These are phyloP conservation scores for Xylariaceae sp. DNA, from an alignment of 2,329 filamentous ascomycete genomes.

Conservation along the genomic window DNA sequence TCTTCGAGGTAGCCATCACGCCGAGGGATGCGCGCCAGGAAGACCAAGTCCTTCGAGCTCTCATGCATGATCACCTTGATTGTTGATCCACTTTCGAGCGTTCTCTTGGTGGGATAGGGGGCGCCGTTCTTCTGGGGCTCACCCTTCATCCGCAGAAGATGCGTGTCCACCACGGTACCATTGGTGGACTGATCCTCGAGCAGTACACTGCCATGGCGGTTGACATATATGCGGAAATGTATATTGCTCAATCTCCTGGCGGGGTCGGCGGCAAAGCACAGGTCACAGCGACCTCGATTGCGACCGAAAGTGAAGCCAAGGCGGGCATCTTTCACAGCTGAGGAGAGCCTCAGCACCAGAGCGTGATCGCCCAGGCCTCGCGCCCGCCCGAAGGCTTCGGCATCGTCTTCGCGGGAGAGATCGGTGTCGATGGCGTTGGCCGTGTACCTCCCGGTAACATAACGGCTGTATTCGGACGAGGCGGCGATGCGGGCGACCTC, in stretches of 20 bases:
- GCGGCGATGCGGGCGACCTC: conserved; percentile 53
- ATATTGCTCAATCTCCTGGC: conserved; percentile 77
- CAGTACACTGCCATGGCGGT: conserved; percentile 80
- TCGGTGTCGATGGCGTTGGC: conserved; percentile 44
- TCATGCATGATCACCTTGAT: conserved; percentile 60
- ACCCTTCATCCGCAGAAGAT: conserved; percentile 50
- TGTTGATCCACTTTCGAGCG: conserved; percentile 64
- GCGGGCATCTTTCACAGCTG: conserved; percentile 56
- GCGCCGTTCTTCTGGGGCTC: conserved; percentile 29
- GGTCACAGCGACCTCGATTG: conserved; percentile 63
- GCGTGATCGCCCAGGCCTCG: conserved; percentile 52
- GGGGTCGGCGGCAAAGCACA: conserved; percentile 59
- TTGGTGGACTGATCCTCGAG: conserved; percentile 94
- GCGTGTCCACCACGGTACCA: conserved; percentile 77
- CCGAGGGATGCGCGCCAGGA: conserved; percentile 77
- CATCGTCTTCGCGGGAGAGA: conserved; percentile 43
- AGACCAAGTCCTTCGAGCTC: conserved; percentile 56
- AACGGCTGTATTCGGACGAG: conserved; percentile 33
- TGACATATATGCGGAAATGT: conserved; percentile 94
- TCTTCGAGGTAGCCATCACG: conserved; percentile 58
- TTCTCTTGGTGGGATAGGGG: conserved; percentile 39
- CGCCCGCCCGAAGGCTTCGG: conserved; percentile 43
- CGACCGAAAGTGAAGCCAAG: conserved; percentile 84
- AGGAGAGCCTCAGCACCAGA: conserved; percentile 74
- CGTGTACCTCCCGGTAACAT: conserved; percentile 42